A percentile compares a stretch with the other conserved stretches of the same genome.
Conservation (phyloP, 1,284 basidiomycete genomes). For the Marasmius sp. region DNA sequence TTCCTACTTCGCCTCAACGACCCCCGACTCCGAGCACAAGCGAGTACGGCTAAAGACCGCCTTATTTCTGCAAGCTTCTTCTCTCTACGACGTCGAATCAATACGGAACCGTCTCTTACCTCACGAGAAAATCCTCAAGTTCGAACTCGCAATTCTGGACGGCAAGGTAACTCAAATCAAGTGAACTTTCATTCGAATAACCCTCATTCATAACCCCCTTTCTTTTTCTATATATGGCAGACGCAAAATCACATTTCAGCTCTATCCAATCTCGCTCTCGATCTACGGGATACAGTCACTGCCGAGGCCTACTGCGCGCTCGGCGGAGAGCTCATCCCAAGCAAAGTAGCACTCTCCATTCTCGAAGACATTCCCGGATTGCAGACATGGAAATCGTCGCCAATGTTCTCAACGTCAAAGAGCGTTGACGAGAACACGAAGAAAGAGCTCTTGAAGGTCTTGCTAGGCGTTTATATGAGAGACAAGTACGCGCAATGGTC, state of each 20-base stretch:
- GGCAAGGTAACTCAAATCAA: conserved; percentile 60
- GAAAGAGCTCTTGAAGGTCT: conserved; percentile 61
- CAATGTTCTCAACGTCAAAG: conserved; percentile 25
- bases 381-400: conserved; percentile 9
- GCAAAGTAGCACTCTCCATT: conserved; percentile 54
- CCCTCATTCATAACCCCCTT: conserved; percentile 1
- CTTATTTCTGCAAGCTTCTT: conserved; percentile 77
- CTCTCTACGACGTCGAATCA: conserved; percentile 57
- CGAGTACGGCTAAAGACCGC: conserved; percentile 71
- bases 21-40: conserved; percentile 75
- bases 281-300: conserved; percentile 70
- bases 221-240: conserved; percentile 31
- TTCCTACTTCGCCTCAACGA: conserved; percentile 63
- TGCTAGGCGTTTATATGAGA: conserved; percentile 84
- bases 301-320: conserved; percentile 84
- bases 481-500: conserved; percentile 32
- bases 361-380: conserved; percentile 36
- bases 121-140: conserved; percentile 52
- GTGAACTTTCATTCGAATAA: too few relatives aligned
- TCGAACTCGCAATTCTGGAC: conserved; percentile 80
- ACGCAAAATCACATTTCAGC: conserved; percentile 66
- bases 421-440: conserved; percentile 56
- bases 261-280: conserved; percentile 67
- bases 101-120: conserved; percentile 50
- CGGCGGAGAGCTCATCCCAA: conserved; percentile 67